These are phyloP conservation scores for Rhynchospora pubera DNA, from an alignment of 176 grass and related monocot species.

Conservation along the genomic window DNA sequence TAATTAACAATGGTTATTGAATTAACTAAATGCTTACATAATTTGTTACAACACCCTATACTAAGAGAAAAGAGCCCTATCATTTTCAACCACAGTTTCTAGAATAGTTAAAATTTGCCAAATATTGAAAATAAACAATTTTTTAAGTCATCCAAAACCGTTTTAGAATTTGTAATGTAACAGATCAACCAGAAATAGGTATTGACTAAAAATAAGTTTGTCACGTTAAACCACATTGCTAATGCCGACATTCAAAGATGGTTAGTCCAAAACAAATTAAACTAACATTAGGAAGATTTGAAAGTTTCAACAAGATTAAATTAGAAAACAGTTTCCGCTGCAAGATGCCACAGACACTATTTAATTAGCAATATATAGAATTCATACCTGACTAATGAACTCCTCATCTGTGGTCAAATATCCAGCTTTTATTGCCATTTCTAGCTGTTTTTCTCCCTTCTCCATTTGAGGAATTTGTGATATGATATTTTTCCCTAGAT, in stretches of 20 bases:
- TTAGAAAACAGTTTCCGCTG: background rate
- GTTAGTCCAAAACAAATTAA: background rate
- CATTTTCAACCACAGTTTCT: background rate
- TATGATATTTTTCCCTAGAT: slow-evolving; percentile 54
- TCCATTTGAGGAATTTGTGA: slow-evolving; percentile 23
- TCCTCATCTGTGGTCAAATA: slow-evolving; percentile 71
- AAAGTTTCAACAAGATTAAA: slow-evolving; percentile 13
- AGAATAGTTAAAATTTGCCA: background rate
- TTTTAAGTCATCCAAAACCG: background rate
- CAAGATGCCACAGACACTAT: background rate
- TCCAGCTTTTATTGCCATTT: slow-evolving; percentile 41
- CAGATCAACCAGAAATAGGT: background rate
- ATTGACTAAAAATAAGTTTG: background rate
- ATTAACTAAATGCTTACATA: background rate
- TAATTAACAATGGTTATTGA: background rate
- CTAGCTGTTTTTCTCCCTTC: slow-evolving; percentile 12
- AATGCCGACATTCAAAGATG: background rate
- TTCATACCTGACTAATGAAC: slow-evolving; percentile 61
- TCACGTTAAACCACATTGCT: background rate
- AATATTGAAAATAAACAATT: background rate
- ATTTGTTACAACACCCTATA: background rate
- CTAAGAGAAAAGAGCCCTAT: background rate
- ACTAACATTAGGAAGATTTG: slow-evolving; percentile 14
- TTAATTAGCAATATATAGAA: background rate
- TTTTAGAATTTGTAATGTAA: background rate